Conservation (phyloP, 1,284 basidiomycete species). For the Cryptococcus wingfieldii region DNA sequence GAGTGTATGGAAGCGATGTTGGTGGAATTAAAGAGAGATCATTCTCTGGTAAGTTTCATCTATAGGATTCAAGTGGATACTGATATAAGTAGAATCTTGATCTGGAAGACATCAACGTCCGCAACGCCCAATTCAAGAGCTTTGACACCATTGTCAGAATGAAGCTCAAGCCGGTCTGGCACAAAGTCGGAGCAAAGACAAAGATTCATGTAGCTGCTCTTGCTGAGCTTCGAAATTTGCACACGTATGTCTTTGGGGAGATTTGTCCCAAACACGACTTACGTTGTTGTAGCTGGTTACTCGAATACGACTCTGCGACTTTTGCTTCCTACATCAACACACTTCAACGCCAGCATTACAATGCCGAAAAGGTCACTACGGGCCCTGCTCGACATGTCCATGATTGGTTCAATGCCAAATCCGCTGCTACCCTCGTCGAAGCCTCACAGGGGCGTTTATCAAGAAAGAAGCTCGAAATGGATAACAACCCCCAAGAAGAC, state of each 20-base stretch:
- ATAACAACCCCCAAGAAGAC: conserved; percentile 25
- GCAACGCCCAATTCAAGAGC: conserved; percentile 89
- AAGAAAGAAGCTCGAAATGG: conserved; percentile 23
- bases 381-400: conserved; percentile 42
- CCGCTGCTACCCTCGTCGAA: conserved; percentile 78
- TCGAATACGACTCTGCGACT: conserved; percentile 85
- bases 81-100: conserved; percentile 63
- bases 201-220: conserved; percentile 89
- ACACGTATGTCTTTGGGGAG: conserved; percentile 59
- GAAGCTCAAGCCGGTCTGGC: conserved; percentile 92
- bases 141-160: conserved; percentile 87
- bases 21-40: conserved; percentile 82
- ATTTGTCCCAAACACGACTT: background rate
- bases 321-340: conserved; percentile 92
- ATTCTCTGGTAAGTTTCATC: conserved; percentile 61
- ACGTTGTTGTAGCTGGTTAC: conserved; percentile 61
- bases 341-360: conserved; percentile 52
- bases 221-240: conserved; percentile 74
- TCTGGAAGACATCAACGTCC: conserved; percentile 85
- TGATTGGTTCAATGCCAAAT: conserved; percentile 54
- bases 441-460: conserved; percentile 43
- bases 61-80: background rate
- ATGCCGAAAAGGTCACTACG: conserved; percentile 32
- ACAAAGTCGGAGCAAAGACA: conserved; percentile 86
- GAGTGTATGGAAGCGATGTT: conserved; percentile 93